Conservation (phyloP, 2,329 filamentous ascomycete species). For the Dendrostoma leiphaemia region DNA sequence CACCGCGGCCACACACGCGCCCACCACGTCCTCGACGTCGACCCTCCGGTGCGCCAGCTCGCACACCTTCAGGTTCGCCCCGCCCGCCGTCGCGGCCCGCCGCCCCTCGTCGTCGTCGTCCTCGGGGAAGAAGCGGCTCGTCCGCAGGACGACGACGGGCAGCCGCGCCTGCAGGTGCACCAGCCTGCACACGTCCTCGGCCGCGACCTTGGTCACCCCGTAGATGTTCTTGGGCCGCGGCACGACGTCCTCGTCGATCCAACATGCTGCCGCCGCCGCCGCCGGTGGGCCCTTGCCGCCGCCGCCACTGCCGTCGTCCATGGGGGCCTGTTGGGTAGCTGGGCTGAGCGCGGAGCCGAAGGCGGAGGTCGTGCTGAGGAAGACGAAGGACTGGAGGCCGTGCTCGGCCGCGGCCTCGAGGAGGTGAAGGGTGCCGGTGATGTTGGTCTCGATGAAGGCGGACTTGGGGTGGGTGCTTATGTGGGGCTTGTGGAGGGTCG, state of each 20-base stretch:
- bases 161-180: conserved; percentile 36
- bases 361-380: conserved; percentile 45
- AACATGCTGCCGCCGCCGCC: too few species aligned
- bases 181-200: conserved; percentile 46
- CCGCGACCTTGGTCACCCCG: conserved; percentile 46
- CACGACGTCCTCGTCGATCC: conserved; percentile 41
- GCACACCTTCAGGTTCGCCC: conserved; percentile 47
- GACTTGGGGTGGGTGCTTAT: conserved; percentile 41
- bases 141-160: conserved; percentile 43
- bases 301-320: too few species aligned
- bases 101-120: conserved; percentile 43
- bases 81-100: conserved; percentile 29
- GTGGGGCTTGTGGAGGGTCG: conserved; percentile 48
- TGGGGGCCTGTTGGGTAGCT: conserved; percentile 20
- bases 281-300: conserved; percentile 33
- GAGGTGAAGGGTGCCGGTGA: conserved; percentile 40
- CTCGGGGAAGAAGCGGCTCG: conserved; percentile 48
- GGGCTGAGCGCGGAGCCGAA: conserved; percentile 41
- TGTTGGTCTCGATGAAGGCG: conserved; percentile 44
- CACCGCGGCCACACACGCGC: conserved; percentile 39
- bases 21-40: conserved; percentile 43
- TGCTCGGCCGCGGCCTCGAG: conserved; percentile 36
- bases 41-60: conserved; percentile 44
- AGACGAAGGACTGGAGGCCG: conserved; percentile 39
- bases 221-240: conserved; percentile 48